Base-by-base conservation (phyloP, 1,139 yeast species). In the Yamadazyma mexicana region DNA sequence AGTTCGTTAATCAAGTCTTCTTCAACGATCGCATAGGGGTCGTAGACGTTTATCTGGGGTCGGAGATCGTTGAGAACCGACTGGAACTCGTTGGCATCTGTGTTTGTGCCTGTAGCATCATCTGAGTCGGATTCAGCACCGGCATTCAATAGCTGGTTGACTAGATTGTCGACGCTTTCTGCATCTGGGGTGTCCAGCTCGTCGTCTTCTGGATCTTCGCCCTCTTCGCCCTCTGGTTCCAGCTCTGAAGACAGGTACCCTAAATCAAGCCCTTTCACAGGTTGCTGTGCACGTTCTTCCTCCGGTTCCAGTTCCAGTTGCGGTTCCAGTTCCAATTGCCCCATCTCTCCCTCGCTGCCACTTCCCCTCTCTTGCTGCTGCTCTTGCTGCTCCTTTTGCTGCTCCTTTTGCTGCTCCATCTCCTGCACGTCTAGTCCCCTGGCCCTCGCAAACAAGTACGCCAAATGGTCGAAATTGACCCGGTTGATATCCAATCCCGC, bases 11-110 rank as follows among this genome's bases (percentile, higher is more conserved):
- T 54, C 14, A 65, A 48, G 20, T 65, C 69, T 38, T 70, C 75
- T 44, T 69, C 69, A 1, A 70, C 60, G 20, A 72, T 44, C 36
- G 56, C 55, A 72, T 75, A 72, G 2, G 73, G 62, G 32, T 69
- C 69, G 47, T 56, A 66, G 17, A 54, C 36, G 4, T 71, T 63
- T 16, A 70, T 63, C 28, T 47, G 45, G 17, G 52, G 45, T 29
- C 54, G 45, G 38, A 54, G 52, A 5, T 41, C 31, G 23, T 62
- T 58, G 5, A 72, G 17, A 3, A 35, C 33, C n/a, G 17, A 10
- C 4, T 9, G 8, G 30, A 35, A 35, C n/a, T n/a, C n/a, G n/a
- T n/a, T n/a, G n/a, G n/a, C n/a, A n/a, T n/a, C n/a, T n/a, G n/a
- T n/a, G n/a, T n/a, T n/a, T n/a, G n/a, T n/a, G 36, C 26, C 36